Percentiles rank a stretch among this genome's conserved stretches.
Conservation (phyloP, 2,329 filamentous ascomycete genomes). For the Niveomyces coronatus region DNA sequence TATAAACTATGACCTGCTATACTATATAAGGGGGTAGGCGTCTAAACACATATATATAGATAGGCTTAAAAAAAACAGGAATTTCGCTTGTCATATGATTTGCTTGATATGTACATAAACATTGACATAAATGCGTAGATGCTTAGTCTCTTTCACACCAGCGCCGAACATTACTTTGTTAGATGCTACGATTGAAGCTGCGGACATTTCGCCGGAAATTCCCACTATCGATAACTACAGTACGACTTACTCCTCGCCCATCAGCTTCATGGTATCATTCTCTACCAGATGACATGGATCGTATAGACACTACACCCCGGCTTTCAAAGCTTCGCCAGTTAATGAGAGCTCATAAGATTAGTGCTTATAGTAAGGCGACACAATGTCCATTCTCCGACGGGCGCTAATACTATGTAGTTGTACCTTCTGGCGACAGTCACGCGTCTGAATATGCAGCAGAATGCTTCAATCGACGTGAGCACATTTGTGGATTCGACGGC, state of each 20-base stretch:
- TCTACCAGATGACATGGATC: conserved; percentile 18
- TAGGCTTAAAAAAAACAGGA: too few species aligned
- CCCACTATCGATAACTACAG: neutral
- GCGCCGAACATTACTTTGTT: conserved; percentile 20
- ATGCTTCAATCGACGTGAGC: conserved; percentile 86
- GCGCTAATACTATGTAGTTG: conserved; percentile 45
- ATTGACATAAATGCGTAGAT: too few species aligned
- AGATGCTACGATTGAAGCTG: conserved; percentile 4
- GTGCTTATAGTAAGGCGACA: conserved; percentile 72
- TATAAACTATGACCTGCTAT: too few species aligned
- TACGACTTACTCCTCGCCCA: neutral
- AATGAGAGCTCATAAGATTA: conserved; percentile 79
- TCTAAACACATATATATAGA: too few species aligned
- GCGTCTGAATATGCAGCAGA: conserved; percentile 96
- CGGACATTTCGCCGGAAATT: conserved; percentile 4
- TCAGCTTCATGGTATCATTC: neutral
- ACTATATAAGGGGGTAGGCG: too few species aligned
- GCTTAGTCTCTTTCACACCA: conserved; percentile 10
- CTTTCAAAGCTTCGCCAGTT: conserved; percentile 67
- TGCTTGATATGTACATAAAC: too few species aligned
- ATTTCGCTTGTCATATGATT: too few species aligned
- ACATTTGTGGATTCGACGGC: conserved; percentile 87
- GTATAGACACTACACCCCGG: conserved; percentile 65
- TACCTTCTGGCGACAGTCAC: conserved; percentile 95
- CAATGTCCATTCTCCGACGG: neutral